Evolutionary conservation across 805 yeast species (phyloP).

Genomic region (Candida fluviatilis): DNA sequence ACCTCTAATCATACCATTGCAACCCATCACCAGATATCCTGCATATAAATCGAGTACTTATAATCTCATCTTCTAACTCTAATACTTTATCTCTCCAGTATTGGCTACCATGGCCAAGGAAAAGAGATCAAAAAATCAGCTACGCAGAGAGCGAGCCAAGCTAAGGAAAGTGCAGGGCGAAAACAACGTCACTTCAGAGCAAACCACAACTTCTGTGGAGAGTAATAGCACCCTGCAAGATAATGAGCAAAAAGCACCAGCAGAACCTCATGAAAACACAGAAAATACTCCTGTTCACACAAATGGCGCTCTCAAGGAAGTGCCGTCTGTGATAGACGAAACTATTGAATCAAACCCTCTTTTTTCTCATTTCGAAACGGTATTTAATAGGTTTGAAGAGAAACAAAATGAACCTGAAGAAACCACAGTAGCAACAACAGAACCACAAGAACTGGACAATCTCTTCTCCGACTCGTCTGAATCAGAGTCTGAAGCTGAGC

Average conservation of each 20-base stretch:
- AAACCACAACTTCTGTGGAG: too few species aligned
- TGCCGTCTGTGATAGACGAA: not conserved
- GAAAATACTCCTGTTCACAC: too few species aligned
- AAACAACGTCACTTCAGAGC: not conserved
- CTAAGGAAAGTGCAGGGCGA: conserved; percentile 24
- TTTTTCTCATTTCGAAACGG: conserved; percentile 15
- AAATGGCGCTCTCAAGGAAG: not conserved
- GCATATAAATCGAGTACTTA: too few species aligned
- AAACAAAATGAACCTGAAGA: not conserved
- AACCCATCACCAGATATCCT: too few species aligned
- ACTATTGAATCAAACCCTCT: not conserved
- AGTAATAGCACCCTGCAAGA: too few species aligned
- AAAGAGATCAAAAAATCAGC: conserved; percentile 49
- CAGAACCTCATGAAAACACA: conserved; percentile 10
- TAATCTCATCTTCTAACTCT: too few species aligned
- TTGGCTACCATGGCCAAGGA: conserved; percentile 14
- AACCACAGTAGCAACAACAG: conserved; percentile 17
- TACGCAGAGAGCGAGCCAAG: conserved; percentile 46
- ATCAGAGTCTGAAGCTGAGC: conserved; percentile 13
- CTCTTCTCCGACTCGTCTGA: conserved; percentile 7
- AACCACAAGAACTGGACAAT: conserved; percentile 19
- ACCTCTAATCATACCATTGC: too few species aligned
- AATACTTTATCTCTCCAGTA: too few species aligned
- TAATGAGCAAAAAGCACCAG: conserved; percentile 3
- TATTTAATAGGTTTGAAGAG: conserved; percentile 15